Evolutionary conservation across 2,329 filamentous ascomycete genomes (phyloP).

Genomic region (Xylariaceae sp.): DNA sequence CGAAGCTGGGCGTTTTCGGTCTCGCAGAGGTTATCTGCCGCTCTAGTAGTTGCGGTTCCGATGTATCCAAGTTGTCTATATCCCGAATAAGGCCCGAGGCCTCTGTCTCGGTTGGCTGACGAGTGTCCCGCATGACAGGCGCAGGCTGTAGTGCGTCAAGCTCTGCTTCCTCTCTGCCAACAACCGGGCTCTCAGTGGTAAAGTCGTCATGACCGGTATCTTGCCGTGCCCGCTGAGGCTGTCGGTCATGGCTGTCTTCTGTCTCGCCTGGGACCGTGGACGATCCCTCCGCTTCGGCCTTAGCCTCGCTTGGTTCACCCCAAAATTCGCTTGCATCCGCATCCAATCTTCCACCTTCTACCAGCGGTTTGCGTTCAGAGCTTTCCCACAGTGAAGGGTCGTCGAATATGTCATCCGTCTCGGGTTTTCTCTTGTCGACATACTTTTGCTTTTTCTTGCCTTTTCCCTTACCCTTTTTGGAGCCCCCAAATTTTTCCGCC

Average conservation of each 20-base stretch:
- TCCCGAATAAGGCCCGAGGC: constrained; percentile 9
- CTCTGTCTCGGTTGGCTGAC: constrained; percentile 5
- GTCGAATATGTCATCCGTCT: constrained; percentile 37
- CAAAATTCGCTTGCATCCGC: constrained; percentile 15
- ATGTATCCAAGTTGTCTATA: constrained; percentile 23
- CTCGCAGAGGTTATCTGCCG: constrained; percentile 14
- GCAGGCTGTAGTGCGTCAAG: too few relatives aligned
- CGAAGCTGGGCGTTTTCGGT: constrained; percentile 18
- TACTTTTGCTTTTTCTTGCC: constrained; percentile 30
- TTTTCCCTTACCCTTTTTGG: constrained; percentile 27
- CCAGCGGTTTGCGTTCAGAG: constrained; percentile 29
- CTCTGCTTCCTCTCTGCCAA: constrained; percentile 23
- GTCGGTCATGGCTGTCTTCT: too few relatives aligned
- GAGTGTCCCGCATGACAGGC: constrained; percentile 10
- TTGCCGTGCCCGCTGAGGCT: neutral
- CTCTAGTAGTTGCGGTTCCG: constrained; percentile 11
- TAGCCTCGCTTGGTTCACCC: constrained; percentile 9
- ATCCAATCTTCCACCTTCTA: constrained; percentile 18
- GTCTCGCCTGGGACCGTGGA: too few relatives aligned
- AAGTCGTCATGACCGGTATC: constrained; percentile 15
- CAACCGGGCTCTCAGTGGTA: constrained; percentile 31
- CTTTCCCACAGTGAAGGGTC: constrained; percentile 37
- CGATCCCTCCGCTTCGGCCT: constrained; percentile 6
- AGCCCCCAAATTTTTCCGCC: constrained; percentile 27
- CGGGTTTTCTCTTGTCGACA: constrained; percentile 30